Percentiles rank a stretch among this genome's conserved stretches.
Conservation (phyloP, 768 basidiomycete genomes). For the Tricholoma furcatifolium region DNA sequence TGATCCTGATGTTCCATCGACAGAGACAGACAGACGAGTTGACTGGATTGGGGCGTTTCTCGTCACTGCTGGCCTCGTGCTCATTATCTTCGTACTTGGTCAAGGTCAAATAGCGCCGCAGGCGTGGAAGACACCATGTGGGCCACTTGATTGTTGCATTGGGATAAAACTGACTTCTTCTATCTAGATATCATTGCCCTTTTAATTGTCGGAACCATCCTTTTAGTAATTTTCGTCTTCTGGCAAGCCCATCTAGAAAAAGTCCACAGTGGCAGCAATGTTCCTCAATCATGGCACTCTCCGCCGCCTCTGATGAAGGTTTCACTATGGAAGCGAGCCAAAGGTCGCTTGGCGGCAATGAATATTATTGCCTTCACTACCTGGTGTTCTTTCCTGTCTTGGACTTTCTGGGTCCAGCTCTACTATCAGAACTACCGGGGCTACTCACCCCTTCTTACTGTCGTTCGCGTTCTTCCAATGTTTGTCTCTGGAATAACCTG, state of each 20-base stretch:
- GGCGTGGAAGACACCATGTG: slow-evolving; percentile 51
- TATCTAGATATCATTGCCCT: slow-evolving; percentile 60
- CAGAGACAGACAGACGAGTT: slow-evolving; percentile 44
- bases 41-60: slow-evolving; percentile 77
- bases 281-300: slow-evolving; percentile 15
- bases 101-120: slow-evolving; percentile 56
- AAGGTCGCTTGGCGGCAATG: slow-evolving; percentile 56
- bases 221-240: slow-evolving; percentile 50
- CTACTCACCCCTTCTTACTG: slow-evolving; percentile 56
- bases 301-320: slow-evolving; percentile 64
- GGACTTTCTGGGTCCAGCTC: slow-evolving; percentile 46
- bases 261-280: not conserved
- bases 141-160: slow-evolving; percentile 3
- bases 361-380: slow-evolving; percentile 57
- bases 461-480: slow-evolving; percentile 72
- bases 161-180: not conserved
- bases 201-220: slow-evolving; percentile 55
- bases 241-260: slow-evolving; percentile 65
- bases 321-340: slow-evolving; percentile 58
- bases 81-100: slow-evolving; percentile 69
- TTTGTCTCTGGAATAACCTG: slow-evolving; percentile 60
- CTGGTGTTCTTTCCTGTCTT: slow-evolving; percentile 54
- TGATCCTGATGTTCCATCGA: slow-evolving; percentile 51
- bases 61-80: slow-evolving; percentile 58
- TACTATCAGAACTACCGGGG: slow-evolving; percentile 69